These are phyloP conservation scores for Barbarea vulgaris DNA, from an alignment of 345 rosid genomes.

Conservation along the genomic window DNA sequence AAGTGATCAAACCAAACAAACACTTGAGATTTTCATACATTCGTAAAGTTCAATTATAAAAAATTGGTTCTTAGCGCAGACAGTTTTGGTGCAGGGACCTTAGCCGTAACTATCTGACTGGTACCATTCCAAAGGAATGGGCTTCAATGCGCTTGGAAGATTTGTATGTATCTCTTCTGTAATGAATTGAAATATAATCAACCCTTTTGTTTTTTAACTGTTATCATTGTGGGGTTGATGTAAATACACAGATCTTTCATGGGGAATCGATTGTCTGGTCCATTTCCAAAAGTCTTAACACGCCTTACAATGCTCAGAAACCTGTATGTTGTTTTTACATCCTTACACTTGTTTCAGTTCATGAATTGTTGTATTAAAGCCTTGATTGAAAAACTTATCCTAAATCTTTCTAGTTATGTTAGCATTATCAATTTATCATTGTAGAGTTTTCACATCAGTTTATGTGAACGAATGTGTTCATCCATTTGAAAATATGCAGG, in stretches of 20 bases:
- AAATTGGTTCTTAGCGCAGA: neutral
- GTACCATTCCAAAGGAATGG: conserved; percentile 83
- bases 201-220: neutral
- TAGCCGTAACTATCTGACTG: conserved; percentile 72
- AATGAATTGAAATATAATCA: neutral
- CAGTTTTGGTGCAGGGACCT: conserved; percentile 61
- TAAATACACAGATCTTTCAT: conserved; percentile 60
- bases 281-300: conserved; percentile 76
- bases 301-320: conserved; percentile 61
- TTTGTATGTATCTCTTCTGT: conserved; percentile 44
- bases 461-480: neutral
- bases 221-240: conserved; percentile 15
- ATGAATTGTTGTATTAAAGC: neutral
- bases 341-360: conserved; percentile 13
- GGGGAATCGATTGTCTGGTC: conserved; percentile 86
- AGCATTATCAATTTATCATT: conserved; percentile 5
- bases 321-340: conserved; percentile 55
- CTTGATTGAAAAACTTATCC: neutral
- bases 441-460: neutral
- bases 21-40: neutral
- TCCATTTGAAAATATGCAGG: conserved; percentile 46
- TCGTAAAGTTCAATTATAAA: neutral
- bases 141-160: conserved; percentile 62
- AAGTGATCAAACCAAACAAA: conserved; percentile 39
- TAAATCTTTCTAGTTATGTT: neutral